Evolutionary conservation across 1,284 basidiomycete genomes (phyloP), one percentile per base, ranked within the genome.

Genomic region (Ceratobasidium sp.): DNA sequence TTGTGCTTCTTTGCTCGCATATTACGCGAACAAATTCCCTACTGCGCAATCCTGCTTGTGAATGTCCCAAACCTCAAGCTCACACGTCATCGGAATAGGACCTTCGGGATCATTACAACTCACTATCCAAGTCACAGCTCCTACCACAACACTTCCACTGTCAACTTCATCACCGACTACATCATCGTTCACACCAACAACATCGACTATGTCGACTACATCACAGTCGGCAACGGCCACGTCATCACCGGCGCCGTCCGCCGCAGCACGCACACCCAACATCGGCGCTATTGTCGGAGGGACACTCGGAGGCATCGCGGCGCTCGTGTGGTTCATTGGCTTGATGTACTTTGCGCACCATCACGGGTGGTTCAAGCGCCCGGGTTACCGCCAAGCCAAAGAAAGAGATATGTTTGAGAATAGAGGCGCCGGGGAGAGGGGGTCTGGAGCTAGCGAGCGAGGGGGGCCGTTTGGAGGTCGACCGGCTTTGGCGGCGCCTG

Each of bases 251-350:
- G 23, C 47, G 2, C 8, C 13, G 5, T 58, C 52, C 38, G 54
- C 43, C 9, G 54, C 26, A 8, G 57, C 66, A 4, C 38, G 26
- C 21, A 69, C 54, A 30, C 66, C 38, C 35, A 57, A 57, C 43
- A 18, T 69, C n/a, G 66, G 66, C 14, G 66, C 52, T 23, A 69
- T 69, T 21, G 30, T 69, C 14, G 66, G 66, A n/a, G 66, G 66
- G 6, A 30, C 66, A 23, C 13, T 69, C 2, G 66, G 66, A 21
- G 66, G 66, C n/a, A 26, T 49, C 52, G 41, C 46, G 16, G 52
- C 54, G 9, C 52, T 69, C 26, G 30, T 69, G 11, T 69, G 66
- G 66, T 28, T 69, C 18, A 3, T 46, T 11, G 66, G 41, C 32
- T 38, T 69, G 35, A 47, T 69, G 41, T 69, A 47, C 18, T 69